phyloP scores from a whole-genome alignment of 2,329 filamentous ascomycete species.

The Pestalotiopsis sp. region DNA sequence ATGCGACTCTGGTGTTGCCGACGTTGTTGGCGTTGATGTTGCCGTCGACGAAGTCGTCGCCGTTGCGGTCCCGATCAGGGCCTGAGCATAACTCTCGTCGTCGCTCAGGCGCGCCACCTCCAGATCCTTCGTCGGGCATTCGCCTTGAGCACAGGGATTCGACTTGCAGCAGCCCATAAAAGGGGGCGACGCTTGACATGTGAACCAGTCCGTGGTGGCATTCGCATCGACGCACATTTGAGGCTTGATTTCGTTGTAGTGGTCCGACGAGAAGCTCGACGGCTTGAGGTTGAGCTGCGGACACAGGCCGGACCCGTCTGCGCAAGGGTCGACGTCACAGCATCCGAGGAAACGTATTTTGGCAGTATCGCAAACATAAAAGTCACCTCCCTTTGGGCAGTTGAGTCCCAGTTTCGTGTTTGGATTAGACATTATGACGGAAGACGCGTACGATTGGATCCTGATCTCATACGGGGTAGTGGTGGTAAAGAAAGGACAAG shows the following conservation, averaged over 20 bases:
- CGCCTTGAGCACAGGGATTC: slow-evolving; percentile 31
- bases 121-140: slow-evolving; percentile 32
- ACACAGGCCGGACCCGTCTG: slow-evolving; percentile 33
- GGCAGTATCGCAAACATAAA: slow-evolving; percentile 34
- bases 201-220: slow-evolving; percentile 31
- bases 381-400: slow-evolving; percentile 32
- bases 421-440: slow-evolving; percentile 17
- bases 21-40: background rate
- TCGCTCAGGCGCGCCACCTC: slow-evolving; percentile 24
- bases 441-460: background rate
- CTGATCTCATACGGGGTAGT: background rate
- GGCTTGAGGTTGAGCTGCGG: slow-evolving; percentile 31
- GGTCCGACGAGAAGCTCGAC: slow-evolving; percentile 33
- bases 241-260: slow-evolving; percentile 32
- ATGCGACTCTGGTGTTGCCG: background rate
- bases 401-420: slow-evolving; percentile 26
- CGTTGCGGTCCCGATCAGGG: slow-evolving; percentile 19
- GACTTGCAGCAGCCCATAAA: slow-evolving; percentile 39
- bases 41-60: background rate
- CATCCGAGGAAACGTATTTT: slow-evolving; percentile 40
- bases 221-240: slow-evolving; percentile 31
- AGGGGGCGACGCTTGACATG: slow-evolving; percentile 29
- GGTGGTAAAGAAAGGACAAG: background rate
- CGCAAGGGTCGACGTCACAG: slow-evolving; percentile 38
- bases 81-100: slow-evolving; percentile 18